Base-by-base conservation (phyloP, 2,329 filamentous ascomycete species). In the Penicillium concentricum region DNA sequence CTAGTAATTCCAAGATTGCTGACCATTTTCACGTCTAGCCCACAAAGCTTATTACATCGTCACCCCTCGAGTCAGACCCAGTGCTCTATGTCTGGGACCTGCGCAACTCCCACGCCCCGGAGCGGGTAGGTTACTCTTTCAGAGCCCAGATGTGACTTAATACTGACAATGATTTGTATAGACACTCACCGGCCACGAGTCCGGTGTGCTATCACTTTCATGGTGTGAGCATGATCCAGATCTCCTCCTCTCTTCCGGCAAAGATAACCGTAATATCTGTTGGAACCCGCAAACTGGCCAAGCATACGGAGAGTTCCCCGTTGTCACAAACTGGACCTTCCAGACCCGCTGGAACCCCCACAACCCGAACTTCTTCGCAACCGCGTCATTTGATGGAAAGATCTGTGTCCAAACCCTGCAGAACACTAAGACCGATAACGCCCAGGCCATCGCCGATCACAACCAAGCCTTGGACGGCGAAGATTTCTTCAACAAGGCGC, bases 311-410 rank as follows among this genome's bases (percentile, higher is more conserved):
- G 93, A 97, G 76, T 93, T 97, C 70, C 92, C 93, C 5, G 91
- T 97, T 68, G 92, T 96, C 52, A 97, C 93, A n/a, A 99, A 97
- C 76, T 99, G 94, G 93, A 96, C 92, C 6, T 99, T 99, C 80
- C 87, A 93, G 72, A 96, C 94, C 5, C 85, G 88, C 60, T 97
- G 95, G 83, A 92, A 96, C 73, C 94, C 94, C 30, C 87, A 90
- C 65, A 96, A 99, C 74, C 93, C 94, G 12, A 90, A 87, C 70
- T 81, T 99, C 56, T 91, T 93, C 48, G 95, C 95, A 18, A 97
- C 94, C 18, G 94, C 95, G 10, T 96, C 93, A 2, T 97, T 97
- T 65, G 94, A 99, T 70, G 94, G 95, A 67, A 97, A 95, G 77
- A 96, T 99, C 61, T 88, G 90, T 2, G 81, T 99, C 43, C 93